Conservation (phyloP, 441 rosid genomes). For the Erodium trifolium region DNA sequence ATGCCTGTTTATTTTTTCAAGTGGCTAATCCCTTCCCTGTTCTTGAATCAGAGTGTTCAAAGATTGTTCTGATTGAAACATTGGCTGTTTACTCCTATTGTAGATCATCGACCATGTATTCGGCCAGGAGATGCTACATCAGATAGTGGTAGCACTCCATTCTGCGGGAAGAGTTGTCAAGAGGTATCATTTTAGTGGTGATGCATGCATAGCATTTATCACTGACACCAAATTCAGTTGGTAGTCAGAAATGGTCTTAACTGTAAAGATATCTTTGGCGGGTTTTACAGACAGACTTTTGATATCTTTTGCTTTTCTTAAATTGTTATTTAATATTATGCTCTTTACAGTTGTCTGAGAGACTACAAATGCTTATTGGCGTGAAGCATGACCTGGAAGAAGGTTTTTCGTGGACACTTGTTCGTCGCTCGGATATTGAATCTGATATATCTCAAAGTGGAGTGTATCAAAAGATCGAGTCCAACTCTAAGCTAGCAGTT, state of each 20-base stretch:
- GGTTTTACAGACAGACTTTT: not conserved
- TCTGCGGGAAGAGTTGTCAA: conserved; percentile 77
- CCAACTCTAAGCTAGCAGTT: conserved; percentile 87
- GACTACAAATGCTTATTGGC: conserved; percentile 58
- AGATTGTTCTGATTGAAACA: conserved; percentile 1
- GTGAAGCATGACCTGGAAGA: conserved; percentile 70
- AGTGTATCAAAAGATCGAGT: conserved; percentile 45
- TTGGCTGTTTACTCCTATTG: conserved; percentile 22
- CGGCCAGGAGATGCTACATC: conserved; percentile 26
- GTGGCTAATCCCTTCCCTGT: not conserved
- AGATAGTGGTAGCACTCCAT: conserved; percentile 31
- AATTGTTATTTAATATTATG: conserved; percentile 6
- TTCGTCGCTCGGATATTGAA: conserved; percentile 57
- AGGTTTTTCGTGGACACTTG: conserved; percentile 77
- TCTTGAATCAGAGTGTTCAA: not conserved
- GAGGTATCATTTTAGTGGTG: conserved; percentile 36
- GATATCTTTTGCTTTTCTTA: conserved; percentile 6
- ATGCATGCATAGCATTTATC: conserved; percentile 12
- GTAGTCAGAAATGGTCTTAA: not conserved
- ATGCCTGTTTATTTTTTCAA: not conserved
- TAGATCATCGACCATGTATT: conserved; percentile 71
- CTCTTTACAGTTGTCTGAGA: conserved; percentile 45
- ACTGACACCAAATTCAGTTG: too few species aligned
- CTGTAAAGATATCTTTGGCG: not conserved
- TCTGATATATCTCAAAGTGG: conserved; percentile 43